Evolutionary conservation across 2,329 filamentous ascomycete species (phyloP).

Genomic region (Hawksworthiomyces lignivorus): DNA sequence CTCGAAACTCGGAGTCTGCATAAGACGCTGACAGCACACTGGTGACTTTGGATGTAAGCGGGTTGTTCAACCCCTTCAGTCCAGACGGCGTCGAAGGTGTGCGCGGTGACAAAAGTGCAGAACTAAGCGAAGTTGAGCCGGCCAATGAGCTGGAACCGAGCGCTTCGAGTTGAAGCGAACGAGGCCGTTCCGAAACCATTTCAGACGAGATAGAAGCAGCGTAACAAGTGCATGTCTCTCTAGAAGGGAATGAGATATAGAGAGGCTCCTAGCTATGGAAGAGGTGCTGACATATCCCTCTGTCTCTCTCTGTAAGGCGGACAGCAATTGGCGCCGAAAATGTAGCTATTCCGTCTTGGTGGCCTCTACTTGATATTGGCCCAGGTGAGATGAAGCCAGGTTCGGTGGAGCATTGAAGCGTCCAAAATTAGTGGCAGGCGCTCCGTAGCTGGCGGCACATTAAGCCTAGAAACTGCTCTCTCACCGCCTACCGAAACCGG

Average conservation of each 20-base stretch:
- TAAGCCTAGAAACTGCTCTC: no score
- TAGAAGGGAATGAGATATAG: neutral
- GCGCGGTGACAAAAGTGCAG: conserved; percentile 24
- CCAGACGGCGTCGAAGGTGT: conserved; percentile 20
- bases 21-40: conserved; percentile 86
- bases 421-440: no score
- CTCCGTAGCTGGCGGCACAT: no score
- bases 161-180: conserved; percentile 3
- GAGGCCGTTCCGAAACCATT: conserved; percentile 11
- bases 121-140: neutral
- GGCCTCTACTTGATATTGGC: no score
- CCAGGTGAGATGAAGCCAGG: no score
- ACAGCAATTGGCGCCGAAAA: no score
- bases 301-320: no score
- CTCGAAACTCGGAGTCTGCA: conserved; percentile 83
- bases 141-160: neutral
- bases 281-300: no score
- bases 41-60: conserved; percentile 74
- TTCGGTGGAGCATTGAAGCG: no score
- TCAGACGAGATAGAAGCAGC: conserved; percentile 3
- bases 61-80: conserved; percentile 42
- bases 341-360: no score
- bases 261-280: neutral
- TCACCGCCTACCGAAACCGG: conserved; percentile 13
- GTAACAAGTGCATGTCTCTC: conserved; percentile 7